A percentile compares a stretch with the other conserved stretches of the same genome.
Conservation (phyloP, 2,329 filamentous ascomycete genomes). For the Clonostachys rhizophaga region DNA sequence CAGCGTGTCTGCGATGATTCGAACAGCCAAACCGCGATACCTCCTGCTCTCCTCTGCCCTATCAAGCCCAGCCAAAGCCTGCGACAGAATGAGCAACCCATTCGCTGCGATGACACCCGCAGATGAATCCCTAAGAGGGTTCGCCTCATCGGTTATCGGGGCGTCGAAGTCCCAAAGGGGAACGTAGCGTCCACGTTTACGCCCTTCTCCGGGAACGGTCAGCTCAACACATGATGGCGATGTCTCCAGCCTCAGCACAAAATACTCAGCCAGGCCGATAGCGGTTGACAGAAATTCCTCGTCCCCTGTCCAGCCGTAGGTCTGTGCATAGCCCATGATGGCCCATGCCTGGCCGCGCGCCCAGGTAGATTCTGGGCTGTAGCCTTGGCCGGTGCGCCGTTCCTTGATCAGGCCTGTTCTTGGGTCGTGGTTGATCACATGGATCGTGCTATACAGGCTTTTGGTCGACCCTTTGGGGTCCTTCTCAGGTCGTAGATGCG, state of each 20-base stretch:
- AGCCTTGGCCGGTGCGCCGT: constrained; percentile 43
- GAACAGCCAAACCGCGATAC: constrained; percentile 17
- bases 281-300: constrained; percentile 35
- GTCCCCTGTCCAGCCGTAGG: constrained; percentile 41
- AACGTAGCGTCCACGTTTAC: constrained; percentile 11
- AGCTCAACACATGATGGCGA: constrained; percentile 17
- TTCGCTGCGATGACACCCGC: constrained; percentile 34
- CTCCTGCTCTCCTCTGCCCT: constrained; percentile 7
- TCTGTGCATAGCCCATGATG: constrained; percentile 43
- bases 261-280: constrained; percentile 41
- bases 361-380: constrained; percentile 40
- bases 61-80: constrained; percentile 16
- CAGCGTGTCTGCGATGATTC: constrained; percentile 20
- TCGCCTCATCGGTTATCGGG: constrained; percentile 20
- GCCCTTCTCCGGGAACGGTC: not conserved
- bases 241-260: constrained; percentile 29
- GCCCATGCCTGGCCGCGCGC: constrained; percentile 47
- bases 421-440: constrained; percentile 44
- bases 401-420: constrained; percentile 32
- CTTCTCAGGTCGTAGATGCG: constrained; percentile 31
- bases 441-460: constrained; percentile 27
- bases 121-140: constrained; percentile 25
- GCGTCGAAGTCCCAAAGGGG: constrained; percentile 42
- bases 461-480: constrained; percentile 2
- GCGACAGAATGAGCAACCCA: constrained; percentile 30